Evolutionary conservation across 129 eudicot genomes (phyloP).

Genomic region (Pseudognaphalium luteoalbum): DNA sequence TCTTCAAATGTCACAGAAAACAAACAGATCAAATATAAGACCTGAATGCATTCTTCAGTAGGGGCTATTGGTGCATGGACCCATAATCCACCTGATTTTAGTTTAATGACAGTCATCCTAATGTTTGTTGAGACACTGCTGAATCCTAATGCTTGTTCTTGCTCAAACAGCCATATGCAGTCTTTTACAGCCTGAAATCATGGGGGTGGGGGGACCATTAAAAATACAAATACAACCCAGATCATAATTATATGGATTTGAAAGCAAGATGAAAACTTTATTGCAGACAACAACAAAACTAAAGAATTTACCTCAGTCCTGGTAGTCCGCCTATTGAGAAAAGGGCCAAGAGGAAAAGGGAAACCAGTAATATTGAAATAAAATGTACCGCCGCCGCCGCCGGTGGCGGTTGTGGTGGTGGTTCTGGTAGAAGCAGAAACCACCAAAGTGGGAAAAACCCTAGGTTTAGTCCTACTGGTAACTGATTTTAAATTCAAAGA

Average conservation of each 20-base stretch:
- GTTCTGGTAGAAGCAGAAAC: slow-evolving; percentile 54
- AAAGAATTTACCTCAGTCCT: slow-evolving; percentile 72
- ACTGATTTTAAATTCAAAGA: slow-evolving; percentile 40
- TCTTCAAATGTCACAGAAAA: slow-evolving; percentile 9
- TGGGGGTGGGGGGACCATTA: no score
- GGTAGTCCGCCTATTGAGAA: slow-evolving; percentile 79
- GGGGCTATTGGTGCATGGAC: slow-evolving; percentile 99
- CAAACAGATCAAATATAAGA: slow-evolving; percentile 7
- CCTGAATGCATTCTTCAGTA: slow-evolving; percentile 95
- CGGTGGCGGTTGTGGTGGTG: slow-evolving; percentile 17
- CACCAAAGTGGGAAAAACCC: slow-evolving; percentile 34
- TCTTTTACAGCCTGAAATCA: slow-evolving; percentile 76
- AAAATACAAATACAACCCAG: slow-evolving; percentile 16
- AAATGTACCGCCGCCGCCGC: slow-evolving; percentile 52
- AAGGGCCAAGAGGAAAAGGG: slow-evolving; percentile 98
- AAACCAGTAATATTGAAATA: slow-evolving; percentile 91
- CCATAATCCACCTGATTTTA: slow-evolving; percentile 96
- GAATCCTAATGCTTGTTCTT: slow-evolving; percentile 98
- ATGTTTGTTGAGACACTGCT: slow-evolving; percentile 98
- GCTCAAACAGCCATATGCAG: slow-evolving; percentile 90
- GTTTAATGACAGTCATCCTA: slow-evolving; percentile 95
- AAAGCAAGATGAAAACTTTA: neutral
- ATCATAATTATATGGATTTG: neutral
- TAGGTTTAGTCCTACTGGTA: slow-evolving; percentile 19
- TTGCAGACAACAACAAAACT: slow-evolving; percentile 8